phyloP scores from a whole-genome alignment of 441 rosid genomes.

The Gossypium schwendimanii region DNA sequence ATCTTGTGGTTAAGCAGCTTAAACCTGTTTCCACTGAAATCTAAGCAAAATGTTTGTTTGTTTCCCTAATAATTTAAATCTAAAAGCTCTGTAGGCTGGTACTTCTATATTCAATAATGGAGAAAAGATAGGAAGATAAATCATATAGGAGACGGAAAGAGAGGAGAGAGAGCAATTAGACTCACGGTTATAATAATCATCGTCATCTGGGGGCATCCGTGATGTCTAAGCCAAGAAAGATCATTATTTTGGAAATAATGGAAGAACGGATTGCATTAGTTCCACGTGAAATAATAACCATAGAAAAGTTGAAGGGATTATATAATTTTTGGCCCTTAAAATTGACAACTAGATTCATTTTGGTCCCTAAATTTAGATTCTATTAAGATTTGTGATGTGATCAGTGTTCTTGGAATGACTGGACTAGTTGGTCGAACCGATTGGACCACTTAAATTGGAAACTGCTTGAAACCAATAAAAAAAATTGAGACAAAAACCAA shows the following conservation, averaged over 20 bases:
- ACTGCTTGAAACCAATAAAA: too few species aligned
- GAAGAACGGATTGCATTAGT: not conserved
- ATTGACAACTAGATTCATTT: too few species aligned
- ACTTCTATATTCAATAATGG: constrained; percentile 17
- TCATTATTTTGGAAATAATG: not conserved
- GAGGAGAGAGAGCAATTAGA: not conserved
- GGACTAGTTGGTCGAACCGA: too few species aligned
- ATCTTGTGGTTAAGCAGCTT: too few species aligned
- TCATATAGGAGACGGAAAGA: not conserved
- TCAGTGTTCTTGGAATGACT: too few species aligned
- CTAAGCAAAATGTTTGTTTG: not conserved
- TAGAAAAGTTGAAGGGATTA: not conserved
- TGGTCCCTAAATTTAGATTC: not conserved
- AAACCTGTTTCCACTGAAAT: not conserved
- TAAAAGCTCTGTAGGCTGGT: not conserved
- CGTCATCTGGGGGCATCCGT: constrained; percentile 2
- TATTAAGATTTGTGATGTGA: not conserved
- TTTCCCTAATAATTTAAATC: not conserved
- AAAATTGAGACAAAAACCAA: too few species aligned
- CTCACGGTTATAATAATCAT: not conserved
- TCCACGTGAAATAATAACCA: not conserved
- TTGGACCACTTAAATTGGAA: too few species aligned
- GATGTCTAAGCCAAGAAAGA: constrained; percentile 22
- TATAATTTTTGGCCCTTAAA: too few species aligned
- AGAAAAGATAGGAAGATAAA: not conserved